Evolutionary conservation across 2,329 filamentous ascomycete genomes (phyloP).

Genomic region (Hymenoscyphus repandus): DNA sequence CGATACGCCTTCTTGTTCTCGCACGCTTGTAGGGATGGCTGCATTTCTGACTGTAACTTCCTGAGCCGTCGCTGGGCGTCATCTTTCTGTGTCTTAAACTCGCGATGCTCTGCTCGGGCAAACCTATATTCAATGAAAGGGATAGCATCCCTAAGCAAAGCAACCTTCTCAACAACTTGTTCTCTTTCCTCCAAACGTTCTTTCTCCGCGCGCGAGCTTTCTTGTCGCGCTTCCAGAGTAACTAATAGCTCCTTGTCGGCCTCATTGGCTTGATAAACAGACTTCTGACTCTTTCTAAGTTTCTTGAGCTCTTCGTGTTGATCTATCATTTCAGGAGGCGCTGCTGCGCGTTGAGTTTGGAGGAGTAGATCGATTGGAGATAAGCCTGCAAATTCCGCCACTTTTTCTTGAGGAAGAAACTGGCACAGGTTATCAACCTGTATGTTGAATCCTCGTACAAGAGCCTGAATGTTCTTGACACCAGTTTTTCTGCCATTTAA

Average conservation of each 20-base stretch:
- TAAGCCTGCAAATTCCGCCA: constrained; percentile 86
- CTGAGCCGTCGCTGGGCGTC: constrained; percentile 51
- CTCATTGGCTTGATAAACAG: constrained; percentile 51
- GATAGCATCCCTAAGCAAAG: constrained; percentile 59
- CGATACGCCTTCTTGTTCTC: constrained; percentile 66
- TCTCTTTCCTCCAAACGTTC: constrained; percentile 74
- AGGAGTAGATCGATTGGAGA: constrained; percentile 75
- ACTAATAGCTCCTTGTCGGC: constrained; percentile 57
- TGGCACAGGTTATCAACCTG: constrained; percentile 98
- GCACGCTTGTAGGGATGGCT: constrained; percentile 65
- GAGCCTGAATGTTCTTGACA: constrained; percentile 58
- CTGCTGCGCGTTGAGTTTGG: constrained; percentile 85
- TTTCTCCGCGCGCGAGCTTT: constrained; percentile 71
- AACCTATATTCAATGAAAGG: constrained; percentile 61
- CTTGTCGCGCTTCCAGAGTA: constrained; percentile 67
- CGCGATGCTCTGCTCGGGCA: constrained; percentile 41
- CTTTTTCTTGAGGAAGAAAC: constrained; percentile 92
- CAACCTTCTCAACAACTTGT: constrained; percentile 58
- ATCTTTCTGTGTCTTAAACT: constrained; percentile 51
- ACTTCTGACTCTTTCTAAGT: constrained; percentile 65
- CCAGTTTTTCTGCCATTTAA: constrained; percentile 62
- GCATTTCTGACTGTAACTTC: constrained; percentile 53
- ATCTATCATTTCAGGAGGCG: constrained; percentile 70
- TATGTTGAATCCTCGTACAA: constrained; percentile 72
- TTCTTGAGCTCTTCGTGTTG: constrained; percentile 73